Percentiles rank a stretch among this genome's conserved stretches.
Conservation (phyloP, 805 yeast species). For the Barnettozyma californica region DNA sequence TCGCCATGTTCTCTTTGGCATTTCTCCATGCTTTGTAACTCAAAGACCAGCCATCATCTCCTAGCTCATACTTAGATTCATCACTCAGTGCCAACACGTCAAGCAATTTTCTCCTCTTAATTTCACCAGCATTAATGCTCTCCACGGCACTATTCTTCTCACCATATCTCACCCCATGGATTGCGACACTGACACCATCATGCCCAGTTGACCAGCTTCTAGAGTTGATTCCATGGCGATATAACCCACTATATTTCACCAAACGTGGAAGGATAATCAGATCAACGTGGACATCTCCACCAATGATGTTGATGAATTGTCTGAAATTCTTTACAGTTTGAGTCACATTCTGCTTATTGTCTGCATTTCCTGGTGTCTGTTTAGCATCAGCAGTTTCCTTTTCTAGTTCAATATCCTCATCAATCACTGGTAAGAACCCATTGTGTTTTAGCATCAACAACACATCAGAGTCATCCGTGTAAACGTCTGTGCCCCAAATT, state of each 20-base stretch:
- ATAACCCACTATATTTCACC: slow-evolving; percentile 57
- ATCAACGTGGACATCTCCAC: slow-evolving; percentile 31
- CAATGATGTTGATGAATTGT: slow-evolving; percentile 24
- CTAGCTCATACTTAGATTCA: slow-evolving; percentile 3
- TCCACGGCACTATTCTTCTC: slow-evolving; percentile 25
- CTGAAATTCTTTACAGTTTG: slow-evolving; percentile 26
- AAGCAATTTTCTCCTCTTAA: slow-evolving; percentile 21
- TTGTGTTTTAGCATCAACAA: slow-evolving; percentile 69
- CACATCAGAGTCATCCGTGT: slow-evolving; percentile 90
- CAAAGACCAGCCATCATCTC: slow-evolving; percentile 15
- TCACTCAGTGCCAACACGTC: slow-evolving; percentile 15
- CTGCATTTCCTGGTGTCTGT: slow-evolving; percentile 38
- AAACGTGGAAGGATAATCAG: slow-evolving; percentile 62
- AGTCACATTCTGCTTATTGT: slow-evolving; percentile 26
- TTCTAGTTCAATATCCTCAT: slow-evolving; percentile 19
- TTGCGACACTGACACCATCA: slow-evolving; percentile 71
- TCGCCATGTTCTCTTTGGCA: slow-evolving; percentile 12
- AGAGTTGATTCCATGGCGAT: slow-evolving; percentile 64
- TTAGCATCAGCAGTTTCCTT: slow-evolving; percentile 13
- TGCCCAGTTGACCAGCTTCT: slow-evolving; percentile 70
- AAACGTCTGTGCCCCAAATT: slow-evolving; percentile 89
- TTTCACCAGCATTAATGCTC: slow-evolving; percentile 9
- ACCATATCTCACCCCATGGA: slow-evolving; percentile 38
- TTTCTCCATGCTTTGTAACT: slow-evolving; percentile 20
- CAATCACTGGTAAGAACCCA: slow-evolving; percentile 49